Evolutionary conservation across 2,329 filamentous ascomycete species (phyloP), one percentile per base, ranked within the genome.

Genomic region (Trichophyton schoenleinii): DNA sequence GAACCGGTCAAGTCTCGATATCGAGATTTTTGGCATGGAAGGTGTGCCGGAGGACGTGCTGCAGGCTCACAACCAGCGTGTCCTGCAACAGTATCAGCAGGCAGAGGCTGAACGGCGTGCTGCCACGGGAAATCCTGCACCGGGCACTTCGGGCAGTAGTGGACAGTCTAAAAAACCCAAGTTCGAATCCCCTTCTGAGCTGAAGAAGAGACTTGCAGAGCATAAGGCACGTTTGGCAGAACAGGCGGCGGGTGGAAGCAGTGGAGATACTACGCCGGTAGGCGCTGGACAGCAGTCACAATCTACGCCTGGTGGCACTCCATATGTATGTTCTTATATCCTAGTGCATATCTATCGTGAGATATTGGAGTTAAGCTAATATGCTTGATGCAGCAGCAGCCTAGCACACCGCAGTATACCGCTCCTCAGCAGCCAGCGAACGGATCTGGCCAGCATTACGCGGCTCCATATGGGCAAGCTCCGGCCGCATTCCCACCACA

Each of bases 11-110:
- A 87, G 87, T 63, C 84, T 95, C 63, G 90, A 95, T 63, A 85
- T 95, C 63, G 94, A 99, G 75, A 96, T 99, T 70, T 99, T 97
- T 72, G 94, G 92, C 70, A 96, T 96, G 89, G 91, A 96, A 73
- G 94, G 94, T 70, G 89, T 97, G 42, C 94, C 94, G 2, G 87
- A 90, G 62, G 89, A 96, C 62, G 83, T 95, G 64, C 78, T 89
- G 62, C 83, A 89, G 69, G 83, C 88, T 70, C 91, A 96, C 79
- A 87, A 89, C 71, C 88, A 94, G 74, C 85, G 89, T 68, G 89
- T 97, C 71, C 84, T 91, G 65, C 83, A 89, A 68, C 87, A 88
- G 73, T 96, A 87, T 74, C 92, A 95, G 74, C 86, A 90, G 71
- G 86, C 86, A 28, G 89, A 95, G 74, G 87, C 88, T 62, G 89